Evolutionary conservation across 2,329 filamentous ascomycete genomes (phyloP).

Genomic region (Cladosporium sp.): DNA sequence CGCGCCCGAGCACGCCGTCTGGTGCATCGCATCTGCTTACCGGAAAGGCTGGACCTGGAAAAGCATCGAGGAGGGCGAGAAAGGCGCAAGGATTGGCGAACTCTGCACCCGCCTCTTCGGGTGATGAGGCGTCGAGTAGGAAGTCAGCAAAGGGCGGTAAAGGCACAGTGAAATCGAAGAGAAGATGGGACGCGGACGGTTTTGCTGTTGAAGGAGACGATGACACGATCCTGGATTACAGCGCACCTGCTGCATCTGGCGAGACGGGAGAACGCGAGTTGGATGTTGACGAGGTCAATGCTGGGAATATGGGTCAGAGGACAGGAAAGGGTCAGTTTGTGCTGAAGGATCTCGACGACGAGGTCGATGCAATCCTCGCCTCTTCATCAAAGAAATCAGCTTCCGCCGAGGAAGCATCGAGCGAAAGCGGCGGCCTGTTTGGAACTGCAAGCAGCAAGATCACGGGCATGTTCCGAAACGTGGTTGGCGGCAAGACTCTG

Average conservation of each 20-base stretch:
- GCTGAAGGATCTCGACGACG: constrained; percentile 86
- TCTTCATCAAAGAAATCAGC: constrained; percentile 65
- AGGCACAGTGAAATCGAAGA: constrained; percentile 71
- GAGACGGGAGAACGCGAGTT: constrained; percentile 46
- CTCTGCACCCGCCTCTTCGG: constrained; percentile 68
- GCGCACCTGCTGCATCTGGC: constrained; percentile 53
- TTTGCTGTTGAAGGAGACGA: constrained; percentile 79
- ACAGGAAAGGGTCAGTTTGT: constrained; percentile 90
- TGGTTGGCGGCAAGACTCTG: constrained; percentile 89
- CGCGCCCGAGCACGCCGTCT: constrained; percentile 70
- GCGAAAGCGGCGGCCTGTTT: constrained; percentile 61
- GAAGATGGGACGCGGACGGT: constrained; percentile 90
- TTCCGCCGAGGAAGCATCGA: constrained; percentile 52
- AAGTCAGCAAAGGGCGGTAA: constrained; percentile 46
- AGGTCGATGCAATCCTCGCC: constrained; percentile 85
- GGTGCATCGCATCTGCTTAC: constrained; percentile 61
- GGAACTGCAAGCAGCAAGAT: constrained; percentile 78
- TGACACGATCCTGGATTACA: constrained; percentile 82
- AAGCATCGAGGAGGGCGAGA: constrained; percentile 75
- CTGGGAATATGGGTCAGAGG: constrained; percentile 77
- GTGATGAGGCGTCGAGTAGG: constrained; percentile 66
- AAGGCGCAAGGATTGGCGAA: constrained; percentile 54
- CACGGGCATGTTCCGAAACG: constrained; percentile 85
- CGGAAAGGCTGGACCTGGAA: constrained; percentile 70
- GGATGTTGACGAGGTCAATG: constrained; percentile 68